Evolutionary conservation across 2,329 filamentous ascomycete species (phyloP), one percentile per base, ranked within the genome.

Genomic region (Chaetomiaceae sp.): DNA sequence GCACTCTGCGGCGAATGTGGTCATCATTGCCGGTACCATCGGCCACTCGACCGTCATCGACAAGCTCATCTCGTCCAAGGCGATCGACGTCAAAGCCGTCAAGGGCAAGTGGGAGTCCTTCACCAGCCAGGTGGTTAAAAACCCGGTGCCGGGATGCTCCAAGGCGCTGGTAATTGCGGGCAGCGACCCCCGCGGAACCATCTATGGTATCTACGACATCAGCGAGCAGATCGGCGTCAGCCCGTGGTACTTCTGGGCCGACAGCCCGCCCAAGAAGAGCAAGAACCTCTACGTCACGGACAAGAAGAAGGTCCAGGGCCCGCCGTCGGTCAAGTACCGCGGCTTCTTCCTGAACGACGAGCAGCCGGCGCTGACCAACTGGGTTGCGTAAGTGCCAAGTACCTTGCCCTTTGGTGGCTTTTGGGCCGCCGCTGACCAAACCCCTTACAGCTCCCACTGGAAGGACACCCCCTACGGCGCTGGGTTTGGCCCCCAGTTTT

Each of bases 151-250:
- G 2, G 81, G 78, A 17, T 76, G 79, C 20, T 61, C 73, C 0
- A 71, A 72, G 53, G 84, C 84, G 1, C 70, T 88, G 16, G 79
- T 88, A 1, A 82, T 89, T 63, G 82, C 79, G 27, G 85, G 82
- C 10, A 83, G 79, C 61, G 83, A 88, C 63, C 66, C 72, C 2
- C 73, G 84, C 55, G 83, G 82, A 13, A 79, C 82, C 2, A 86
- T 89, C 48, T 89, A 78, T 59, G 85, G 85, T 10, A 70, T 86
- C 17, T 89, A 89, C 67, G 83, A 85, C 56, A 66, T 88, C 42
- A 85, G 81, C 19, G 83, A 87, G 66, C 83, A 88, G 63, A 87
- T 88, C 51, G 85, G 85, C 21, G 83, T 88, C 12, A 85, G 80
- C 27, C 83, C 82, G 37, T 86, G 82, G 81, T 78, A 86, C 66